Base-by-base conservation (phyloP, 208 protist species). In the Balamuthia mandrillaris region DNA sequence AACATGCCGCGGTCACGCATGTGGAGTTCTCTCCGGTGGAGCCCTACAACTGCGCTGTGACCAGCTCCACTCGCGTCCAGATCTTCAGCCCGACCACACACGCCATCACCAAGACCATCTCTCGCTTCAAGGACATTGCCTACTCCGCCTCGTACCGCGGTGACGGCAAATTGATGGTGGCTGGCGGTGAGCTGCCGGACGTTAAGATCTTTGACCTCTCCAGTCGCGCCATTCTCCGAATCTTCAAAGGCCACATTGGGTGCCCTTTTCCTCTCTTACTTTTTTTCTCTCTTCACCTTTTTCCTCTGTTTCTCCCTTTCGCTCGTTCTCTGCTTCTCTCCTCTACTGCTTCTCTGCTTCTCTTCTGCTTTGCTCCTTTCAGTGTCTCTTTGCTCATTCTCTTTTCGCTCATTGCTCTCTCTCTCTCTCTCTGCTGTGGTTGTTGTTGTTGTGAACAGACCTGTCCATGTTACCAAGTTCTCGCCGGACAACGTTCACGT, bases 121-220 rank as follows among this genome's bases (percentile, higher is more conserved):
- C 88, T 29, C 88, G 88, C 3, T 90, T 90, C 74, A 65, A 45
- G 29, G 86, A 90, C 47, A 45, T 86, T 4, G 88, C 86, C 33
- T 86, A 91, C 83, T 65, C 68, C 24, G 85, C 52, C 35, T 47
- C 31, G 7, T 84, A 81, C 42, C 56, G 88, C 33, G 44, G 65
- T 47, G 88, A 91, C 65, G 88, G 88, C 72, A 56, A 74, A 63
- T 54, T 91, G 45, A 39, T 91, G 4, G 88, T 88, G 10, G 88
- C 88, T 31, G 88, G 88, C 47, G 65, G 63, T 12, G 86, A 91
- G 54, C 39, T 52, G 44, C 44, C 45, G 47, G 42, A 29, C 12
- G 60, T 68, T 18, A 44, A 88, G 72, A 47, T 90, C 35, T 90
- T 90, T 66, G 81, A 85, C 33, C 10, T 83, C 16, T 5, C 5